phyloP scores from a whole-genome alignment of 257 asterid genomes.

The Linaria vulgaris region DNA sequence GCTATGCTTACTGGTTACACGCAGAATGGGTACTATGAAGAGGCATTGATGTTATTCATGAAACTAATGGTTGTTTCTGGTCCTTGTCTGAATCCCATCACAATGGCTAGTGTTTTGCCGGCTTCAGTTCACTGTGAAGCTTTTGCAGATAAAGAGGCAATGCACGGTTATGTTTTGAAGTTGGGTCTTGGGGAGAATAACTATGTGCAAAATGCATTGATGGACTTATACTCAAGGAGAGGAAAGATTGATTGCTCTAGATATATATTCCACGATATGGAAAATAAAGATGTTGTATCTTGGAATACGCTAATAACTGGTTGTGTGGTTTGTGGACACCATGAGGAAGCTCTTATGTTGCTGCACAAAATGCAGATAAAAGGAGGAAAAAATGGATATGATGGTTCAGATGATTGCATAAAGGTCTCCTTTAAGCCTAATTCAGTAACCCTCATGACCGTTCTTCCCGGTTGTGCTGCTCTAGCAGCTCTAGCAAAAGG shows the following conservation, averaged over 20 bases:
- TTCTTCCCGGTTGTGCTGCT: constrained; percentile 84
- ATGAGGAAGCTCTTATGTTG: constrained; percentile 62
- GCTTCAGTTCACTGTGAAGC: constrained; percentile 74
- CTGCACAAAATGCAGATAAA: constrained; percentile 52
- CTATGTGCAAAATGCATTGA: constrained; percentile 77
- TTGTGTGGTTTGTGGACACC: constrained; percentile 68
- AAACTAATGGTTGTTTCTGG: constrained; percentile 45
- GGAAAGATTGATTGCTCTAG: constrained; percentile 52
- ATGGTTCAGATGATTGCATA: constrained; percentile 15
- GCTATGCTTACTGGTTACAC: constrained; percentile 92
- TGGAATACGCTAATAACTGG: constrained; percentile 92
- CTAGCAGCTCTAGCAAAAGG: constrained; percentile 72
- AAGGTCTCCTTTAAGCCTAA: constrained; percentile 49
- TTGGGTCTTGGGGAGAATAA: constrained; percentile 57
- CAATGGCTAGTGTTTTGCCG: constrained; percentile 85
- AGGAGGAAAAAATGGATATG: constrained; percentile 22
- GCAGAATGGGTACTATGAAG: constrained; percentile 61
- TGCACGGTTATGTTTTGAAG: constrained; percentile 80
- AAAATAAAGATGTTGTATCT: constrained; percentile 67
- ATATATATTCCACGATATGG: constrained; percentile 61
- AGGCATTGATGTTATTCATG: constrained; percentile 58
- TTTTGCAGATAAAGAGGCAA: constrained; percentile 61
- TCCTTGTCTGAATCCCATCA: constrained; percentile 62
- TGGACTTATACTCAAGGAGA: constrained; percentile 83
- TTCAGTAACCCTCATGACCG: constrained; percentile 76